Conservation (phyloP, 2,329 filamentous ascomycete species). For the Trichocomaceae sp. region DNA sequence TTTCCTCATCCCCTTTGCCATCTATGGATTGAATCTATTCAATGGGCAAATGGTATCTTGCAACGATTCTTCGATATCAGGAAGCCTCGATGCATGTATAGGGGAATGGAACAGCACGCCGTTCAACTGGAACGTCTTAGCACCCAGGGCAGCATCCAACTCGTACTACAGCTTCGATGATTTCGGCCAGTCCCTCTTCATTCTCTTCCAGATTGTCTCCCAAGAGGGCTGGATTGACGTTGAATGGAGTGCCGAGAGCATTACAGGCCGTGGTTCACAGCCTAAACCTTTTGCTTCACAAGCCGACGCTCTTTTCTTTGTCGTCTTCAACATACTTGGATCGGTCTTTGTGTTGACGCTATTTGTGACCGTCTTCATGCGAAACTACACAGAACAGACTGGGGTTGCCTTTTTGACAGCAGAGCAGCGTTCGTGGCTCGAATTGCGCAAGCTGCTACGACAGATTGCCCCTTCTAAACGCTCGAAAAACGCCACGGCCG, state of each 20-base stretch:
- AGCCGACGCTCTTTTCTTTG: conserved; percentile 88
- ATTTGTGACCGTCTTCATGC: conserved; percentile 99
- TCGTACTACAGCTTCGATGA: conserved; percentile 88
- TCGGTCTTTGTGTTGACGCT: conserved; percentile 95
- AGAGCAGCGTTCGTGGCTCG: conserved; percentile 94
- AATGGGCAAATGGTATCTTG: conserved; percentile 71
- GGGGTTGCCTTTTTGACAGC: conserved; percentile 93
- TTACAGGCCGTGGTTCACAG: conserved; percentile 69
- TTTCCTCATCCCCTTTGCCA: conserved; percentile 89
- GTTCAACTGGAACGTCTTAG: conserved; percentile 76
- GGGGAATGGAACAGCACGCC: conserved; percentile 73
- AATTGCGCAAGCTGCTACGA: conserved; percentile 80
- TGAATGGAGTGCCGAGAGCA: conserved; percentile 75
- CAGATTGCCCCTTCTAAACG: conserved; percentile 94
- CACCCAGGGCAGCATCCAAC: conserved; percentile 74
- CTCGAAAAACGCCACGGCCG: conserved; percentile 69
- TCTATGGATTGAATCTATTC: conserved; percentile 92
- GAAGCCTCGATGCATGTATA: conserved; percentile 62
- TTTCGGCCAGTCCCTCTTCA: conserved; percentile 88
- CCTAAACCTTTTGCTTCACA: conserved; percentile 62
- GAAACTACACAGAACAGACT: conserved; percentile 97
- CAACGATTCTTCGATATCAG: conserved; percentile 62
- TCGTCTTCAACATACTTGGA: conserved; percentile 91
- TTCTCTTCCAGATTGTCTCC: conserved; percentile 96
- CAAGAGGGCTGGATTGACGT: conserved; percentile 97